Conservation (phyloP, 108 stramenopile genomes). For the Aurantiochytrium sp. region DNA sequence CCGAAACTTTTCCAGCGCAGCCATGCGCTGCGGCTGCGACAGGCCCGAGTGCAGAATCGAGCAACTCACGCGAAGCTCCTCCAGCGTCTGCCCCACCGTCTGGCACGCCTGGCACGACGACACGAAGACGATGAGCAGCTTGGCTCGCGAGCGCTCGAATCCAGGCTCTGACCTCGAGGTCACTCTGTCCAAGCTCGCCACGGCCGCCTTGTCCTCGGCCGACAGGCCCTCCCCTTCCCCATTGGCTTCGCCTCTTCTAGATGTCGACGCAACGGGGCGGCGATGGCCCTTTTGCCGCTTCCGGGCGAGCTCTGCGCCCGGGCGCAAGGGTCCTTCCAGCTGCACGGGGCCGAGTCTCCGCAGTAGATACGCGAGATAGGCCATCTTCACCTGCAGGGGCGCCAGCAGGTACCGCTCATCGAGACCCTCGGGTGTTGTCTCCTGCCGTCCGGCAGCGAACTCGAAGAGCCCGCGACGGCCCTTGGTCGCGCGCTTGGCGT, state of each 20-base stretch:
- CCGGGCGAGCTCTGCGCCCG: conserved; percentile 62
- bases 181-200: conserved; percentile 26
- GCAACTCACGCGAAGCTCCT: conserved; percentile 76
- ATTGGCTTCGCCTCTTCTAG: too few species aligned
- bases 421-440: background rate
- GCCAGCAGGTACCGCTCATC: background rate
- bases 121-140: conserved; percentile 87
- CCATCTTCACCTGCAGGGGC: background rate
- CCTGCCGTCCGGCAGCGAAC: background rate
- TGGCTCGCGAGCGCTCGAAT: conserved; percentile 54
- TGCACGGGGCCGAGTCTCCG: background rate
- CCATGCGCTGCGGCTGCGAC: conserved; percentile 79
- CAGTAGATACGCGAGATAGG: background rate
- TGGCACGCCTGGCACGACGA: conserved; percentile 89
- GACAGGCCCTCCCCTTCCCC: too few species aligned
- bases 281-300: conserved; percentile 74
- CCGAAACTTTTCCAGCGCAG: conserved; percentile 73
- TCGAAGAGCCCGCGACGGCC: background rate
- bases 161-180: conserved; percentile 6
- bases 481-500: background rate
- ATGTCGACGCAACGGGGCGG: too few species aligned
- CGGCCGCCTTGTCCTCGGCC: conserved; percentile 36
- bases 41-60: conserved; percentile 85
- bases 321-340: conserved; percentile 67
- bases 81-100: conserved; percentile 76